Base-by-base conservation (phyloP, 1,284 basidiomycete species). In the Xanthoconium separans region DNA sequence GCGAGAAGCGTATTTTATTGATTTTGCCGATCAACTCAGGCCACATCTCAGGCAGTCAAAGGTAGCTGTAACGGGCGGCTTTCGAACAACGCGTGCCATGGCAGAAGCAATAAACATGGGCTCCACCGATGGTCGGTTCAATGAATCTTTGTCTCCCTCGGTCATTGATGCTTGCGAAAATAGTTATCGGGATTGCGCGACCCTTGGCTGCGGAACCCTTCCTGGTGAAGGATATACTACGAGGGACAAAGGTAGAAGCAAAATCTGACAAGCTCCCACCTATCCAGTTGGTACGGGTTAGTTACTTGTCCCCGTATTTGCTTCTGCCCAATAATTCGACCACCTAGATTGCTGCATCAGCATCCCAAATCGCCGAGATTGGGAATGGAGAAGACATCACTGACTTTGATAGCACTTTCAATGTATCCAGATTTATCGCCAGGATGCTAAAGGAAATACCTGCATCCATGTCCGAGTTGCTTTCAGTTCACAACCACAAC, bases 31-130 rank as follows among this genome's bases (percentile, higher is more conserved):
- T 27, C 59, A 62, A 16, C 70, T 78, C 44, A 65, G 70, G n/a
- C 64, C 72, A 24, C 54, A 63, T 34, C 51, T 78, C 42, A 67
- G 61, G 40, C 67, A 58, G 34, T 69, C 75, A 10, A 72, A 69
- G 39, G 61, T 83, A 20, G 68, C 69, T 48, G 70, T 77, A 31
- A 80, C 79, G 1, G 78, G 78, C 15, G 79, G 78, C 2, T 81
- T 80, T 69, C 66, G 77, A 30, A 70, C 72, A 6, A 59, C 68
- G 1, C 53, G 59, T 7, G 75, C 70, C 12, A 79, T 80, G 78
- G 69, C 70, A 6, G 61, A 70, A 31, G 75, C 72, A 15, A 60
- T 77, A 50, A 37, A 54, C 4, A 51, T 47, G 10, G 63, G 70
- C 12, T 64, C 65, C 10, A 66, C 70, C 9, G 68, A 72, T 24